Base-by-base conservation (phyloP, 176 grass and related monocot species). In the maize (Zea mays) region DNA sequence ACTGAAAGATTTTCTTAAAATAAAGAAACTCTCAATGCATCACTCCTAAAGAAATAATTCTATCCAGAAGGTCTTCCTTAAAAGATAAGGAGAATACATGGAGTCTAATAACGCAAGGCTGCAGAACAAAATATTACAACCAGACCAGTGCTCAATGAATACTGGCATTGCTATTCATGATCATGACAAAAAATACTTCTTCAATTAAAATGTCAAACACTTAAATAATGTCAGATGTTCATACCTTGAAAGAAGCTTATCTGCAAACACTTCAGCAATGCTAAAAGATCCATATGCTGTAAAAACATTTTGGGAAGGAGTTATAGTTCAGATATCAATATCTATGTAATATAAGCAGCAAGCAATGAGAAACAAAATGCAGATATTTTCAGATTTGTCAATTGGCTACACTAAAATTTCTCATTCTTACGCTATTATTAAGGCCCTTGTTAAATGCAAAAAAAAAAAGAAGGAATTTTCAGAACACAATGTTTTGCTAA, bases 211-310 rank as follows among this genome's bases (percentile, higher is more conserved):
- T 73, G 33, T 58, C 47, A 46, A 85, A 72, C 47, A 82, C 4
- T 20, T 57, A 36, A 59, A 72, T 66, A 65, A 56, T 3, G 71
- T 49, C 5, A 57, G 51, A 78, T 47, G 20, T 40, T 27, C 50
- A 74, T 88, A 93, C 91, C 94, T 91, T 62, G 84, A 85, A 80
- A 97, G 85, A 88, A 97, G 54, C 81, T 90, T 90, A 83, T 97
- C 91, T 56, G 89, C 84, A 41, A 97, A 88, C 42, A 71, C n/a
- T 66, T 97, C 89, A 48, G 72, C 87, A 63, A 97, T 86, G 72
- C 84, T 93, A 91, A 97, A 97, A 52, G 94, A 93, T 94, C 94
- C 91, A 86, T 92, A 97, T 11, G 84, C 94, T 97, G 89, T 65
- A 90, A 74, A 68, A 68, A 82, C 45, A 78, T 35, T 64, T 51